Conservation (phyloP, 306 rosid genomes). For the Prunus persica region DNA sequence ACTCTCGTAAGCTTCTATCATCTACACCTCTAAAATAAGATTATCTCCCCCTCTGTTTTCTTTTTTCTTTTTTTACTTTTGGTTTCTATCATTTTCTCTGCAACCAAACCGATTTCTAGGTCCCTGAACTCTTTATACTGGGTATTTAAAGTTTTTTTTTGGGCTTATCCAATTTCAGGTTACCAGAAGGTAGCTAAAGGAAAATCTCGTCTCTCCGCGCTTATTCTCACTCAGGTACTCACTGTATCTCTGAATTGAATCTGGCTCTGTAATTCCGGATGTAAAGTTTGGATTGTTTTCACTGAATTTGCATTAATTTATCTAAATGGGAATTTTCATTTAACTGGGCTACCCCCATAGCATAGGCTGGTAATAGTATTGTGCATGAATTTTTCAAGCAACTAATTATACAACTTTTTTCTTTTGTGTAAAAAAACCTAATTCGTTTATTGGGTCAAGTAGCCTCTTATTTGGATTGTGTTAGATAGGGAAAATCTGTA, state of each 20-base stretch:
- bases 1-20: conserved; percentile 61
- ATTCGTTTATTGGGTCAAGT: not conserved
- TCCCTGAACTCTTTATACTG: not conserved
- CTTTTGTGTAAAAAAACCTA: not conserved
- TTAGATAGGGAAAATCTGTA: not conserved
- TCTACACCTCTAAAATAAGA: not conserved
- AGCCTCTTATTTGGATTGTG: not conserved
- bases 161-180: conserved; percentile 38
- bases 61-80: not conserved
- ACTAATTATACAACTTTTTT: not conserved
- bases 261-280: not conserved
- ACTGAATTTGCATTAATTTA: not conserved
- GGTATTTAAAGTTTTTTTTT: not conserved
- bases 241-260: not conserved
- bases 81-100: conserved; percentile 9
- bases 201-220: conserved; percentile 46
- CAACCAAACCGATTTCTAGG: not conserved
- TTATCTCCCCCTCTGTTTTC: not conserved
- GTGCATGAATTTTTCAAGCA: not conserved
- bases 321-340: not conserved
- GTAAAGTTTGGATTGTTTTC: not conserved
- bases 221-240: conserved; percentile 56
- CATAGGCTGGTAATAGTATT: not conserved
- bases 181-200: conserved; percentile 84
- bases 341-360: not conserved